Conservation (phyloP, 345 rosid genomes). For the Populus pruinosa region DNA sequence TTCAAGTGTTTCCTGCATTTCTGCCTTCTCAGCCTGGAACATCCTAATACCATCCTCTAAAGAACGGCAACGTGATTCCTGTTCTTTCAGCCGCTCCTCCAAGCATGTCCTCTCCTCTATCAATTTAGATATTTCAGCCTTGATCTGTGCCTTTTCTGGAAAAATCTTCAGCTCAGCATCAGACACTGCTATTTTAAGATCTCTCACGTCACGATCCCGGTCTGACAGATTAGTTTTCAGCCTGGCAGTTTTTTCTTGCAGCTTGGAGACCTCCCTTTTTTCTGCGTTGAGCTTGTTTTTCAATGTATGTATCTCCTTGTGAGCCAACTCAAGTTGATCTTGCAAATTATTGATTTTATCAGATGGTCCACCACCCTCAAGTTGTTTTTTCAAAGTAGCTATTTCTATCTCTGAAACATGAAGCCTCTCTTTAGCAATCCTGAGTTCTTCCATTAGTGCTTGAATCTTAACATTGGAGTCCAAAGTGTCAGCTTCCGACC, state of each 20-base stretch:
- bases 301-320: slow-evolving; percentile 20
- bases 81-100: slow-evolving; percentile 43
- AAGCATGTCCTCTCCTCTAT: slow-evolving; percentile 36
- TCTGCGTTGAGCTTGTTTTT: slow-evolving; percentile 34
- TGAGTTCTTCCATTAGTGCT: slow-evolving; percentile 53
- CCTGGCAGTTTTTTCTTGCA: slow-evolving; percentile 36
- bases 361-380: slow-evolving; percentile 4
- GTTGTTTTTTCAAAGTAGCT: slow-evolving; percentile 30
- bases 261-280: slow-evolving; percentile 37
- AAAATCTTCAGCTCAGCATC: slow-evolving; percentile 49
- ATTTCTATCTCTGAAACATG: slow-evolving; percentile 53
- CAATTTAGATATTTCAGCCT: slow-evolving; percentile 38
- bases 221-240: slow-evolving; percentile 34
- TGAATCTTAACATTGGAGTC: slow-evolving; percentile 25
- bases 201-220: slow-evolving; percentile 34
- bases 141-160: slow-evolving; percentile 52
- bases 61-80: slow-evolving; percentile 30
- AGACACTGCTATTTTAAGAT: slow-evolving; percentile 38
- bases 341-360: slow-evolving; percentile 19
- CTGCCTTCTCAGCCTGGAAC: slow-evolving; percentile 36
- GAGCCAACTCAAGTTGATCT: slow-evolving; percentile 28
- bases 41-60: slow-evolving; percentile 42
- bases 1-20: slow-evolving; percentile 33
- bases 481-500: slow-evolving; percentile 24
- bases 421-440: slow-evolving; percentile 50